These are phyloP conservation scores for Trichoderma koningii DNA, from an alignment of 2,329 filamentous ascomycete genomes.

Conservation along the genomic window DNA sequence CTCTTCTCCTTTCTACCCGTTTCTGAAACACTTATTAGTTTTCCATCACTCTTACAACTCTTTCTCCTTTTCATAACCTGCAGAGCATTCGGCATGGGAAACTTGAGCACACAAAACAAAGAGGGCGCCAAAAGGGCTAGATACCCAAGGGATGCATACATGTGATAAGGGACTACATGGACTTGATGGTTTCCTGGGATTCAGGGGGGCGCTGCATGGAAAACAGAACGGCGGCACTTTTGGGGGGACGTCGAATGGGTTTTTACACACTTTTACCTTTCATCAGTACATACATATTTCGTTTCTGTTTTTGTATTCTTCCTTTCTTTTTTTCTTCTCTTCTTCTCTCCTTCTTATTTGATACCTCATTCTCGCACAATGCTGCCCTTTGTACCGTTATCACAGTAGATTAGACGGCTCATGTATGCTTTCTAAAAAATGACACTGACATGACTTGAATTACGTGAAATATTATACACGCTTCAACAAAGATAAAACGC, in stretches of 20 bases:
- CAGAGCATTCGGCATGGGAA: not conserved
- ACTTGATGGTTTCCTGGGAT: not conserved
- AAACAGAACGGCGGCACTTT: slow-evolving; percentile 16
- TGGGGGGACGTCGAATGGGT: not conserved
- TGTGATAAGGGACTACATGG: not conserved
- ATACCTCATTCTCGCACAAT: too few relatives aligned
- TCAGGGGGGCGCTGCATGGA: slow-evolving; percentile 1
- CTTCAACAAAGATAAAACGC: not conserved
- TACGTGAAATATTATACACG: not conserved
- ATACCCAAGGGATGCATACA: not conserved
- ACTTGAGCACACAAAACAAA: not conserved
- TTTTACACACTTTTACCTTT: not conserved
- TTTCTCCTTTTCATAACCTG: too few relatives aligned
- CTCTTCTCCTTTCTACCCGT: not conserved
- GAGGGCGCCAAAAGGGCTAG: slow-evolving; percentile 12
- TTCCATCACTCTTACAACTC: too few relatives aligned
- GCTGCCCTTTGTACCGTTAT: not conserved
- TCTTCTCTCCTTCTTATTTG: not conserved
- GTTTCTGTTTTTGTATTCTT: not conserved
- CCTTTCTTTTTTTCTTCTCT: too few relatives aligned
- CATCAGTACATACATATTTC: slow-evolving; percentile 4
- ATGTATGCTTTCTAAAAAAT: not conserved
- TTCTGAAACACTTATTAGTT: not conserved
- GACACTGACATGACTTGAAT: not conserved
- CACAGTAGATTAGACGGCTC: slow-evolving; percentile 5